Conservation (phyloP, 345 rosid species). For the Combretum micranthum region DNA sequence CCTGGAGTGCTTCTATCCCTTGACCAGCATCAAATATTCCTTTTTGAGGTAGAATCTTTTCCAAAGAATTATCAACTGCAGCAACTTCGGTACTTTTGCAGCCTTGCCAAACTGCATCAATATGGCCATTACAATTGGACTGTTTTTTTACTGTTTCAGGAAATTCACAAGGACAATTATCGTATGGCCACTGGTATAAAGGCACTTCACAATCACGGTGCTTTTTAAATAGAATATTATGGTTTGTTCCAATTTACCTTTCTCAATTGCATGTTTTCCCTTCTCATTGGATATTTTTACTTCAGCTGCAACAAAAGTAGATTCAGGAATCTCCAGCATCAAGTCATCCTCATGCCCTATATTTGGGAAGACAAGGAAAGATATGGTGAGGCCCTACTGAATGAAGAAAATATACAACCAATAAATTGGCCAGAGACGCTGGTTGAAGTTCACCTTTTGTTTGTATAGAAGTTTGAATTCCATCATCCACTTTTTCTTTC, state of each 20-base stretch:
- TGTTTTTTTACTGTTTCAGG: slow-evolving; percentile 24
- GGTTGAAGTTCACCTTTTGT: slow-evolving; percentile 4
- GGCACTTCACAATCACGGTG: slow-evolving; percentile 6
- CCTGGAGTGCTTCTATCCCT: slow-evolving; percentile 12
- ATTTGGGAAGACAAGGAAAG: not conserved
- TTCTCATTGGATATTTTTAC: slow-evolving; percentile 18
- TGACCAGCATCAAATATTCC: slow-evolving; percentile 16
- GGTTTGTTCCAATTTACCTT: slow-evolving; percentile 24
- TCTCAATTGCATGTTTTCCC: slow-evolving; percentile 20
- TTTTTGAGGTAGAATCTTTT: slow-evolving; percentile 15
- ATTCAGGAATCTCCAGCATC: slow-evolving; percentile 22
- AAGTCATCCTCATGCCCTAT: slow-evolving; percentile 30
- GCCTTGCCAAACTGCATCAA: slow-evolving; percentile 15
- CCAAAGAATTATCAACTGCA: slow-evolving; percentile 13
- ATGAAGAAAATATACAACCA: too few species aligned
- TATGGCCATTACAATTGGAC: slow-evolving; percentile 18
- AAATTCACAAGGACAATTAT: slow-evolving; percentile 17
- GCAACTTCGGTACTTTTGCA: slow-evolving; percentile 18
- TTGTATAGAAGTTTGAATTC: not conserved
- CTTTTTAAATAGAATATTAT: not conserved
- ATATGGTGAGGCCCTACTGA: too few species aligned
- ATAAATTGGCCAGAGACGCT: not conserved
- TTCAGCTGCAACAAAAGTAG: slow-evolving; percentile 17
- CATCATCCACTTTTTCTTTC: slow-evolving; percentile 4
- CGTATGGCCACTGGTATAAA: slow-evolving; percentile 2